phyloP scores from a whole-genome alignment of 257 asterid genomes.

The Cinchona pubescens region DNA sequence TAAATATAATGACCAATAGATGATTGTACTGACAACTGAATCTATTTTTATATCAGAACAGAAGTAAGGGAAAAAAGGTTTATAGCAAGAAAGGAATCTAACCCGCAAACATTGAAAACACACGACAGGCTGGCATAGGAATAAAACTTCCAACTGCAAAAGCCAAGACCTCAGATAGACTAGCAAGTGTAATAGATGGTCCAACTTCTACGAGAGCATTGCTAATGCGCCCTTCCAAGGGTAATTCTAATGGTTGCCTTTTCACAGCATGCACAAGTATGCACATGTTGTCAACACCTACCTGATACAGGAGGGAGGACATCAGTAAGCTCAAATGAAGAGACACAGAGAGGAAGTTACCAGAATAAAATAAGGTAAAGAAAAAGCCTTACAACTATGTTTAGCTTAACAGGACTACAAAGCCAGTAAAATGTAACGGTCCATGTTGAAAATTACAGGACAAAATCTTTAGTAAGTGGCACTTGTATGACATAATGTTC shows the following conservation, averaged over 20 bases:
- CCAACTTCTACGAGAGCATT: conserved; percentile 99
- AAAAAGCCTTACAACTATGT: not conserved
- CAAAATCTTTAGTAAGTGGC: not conserved
- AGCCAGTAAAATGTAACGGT: not conserved
- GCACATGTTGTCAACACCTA: conserved; percentile 99
- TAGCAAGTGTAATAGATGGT: conserved; percentile 95
- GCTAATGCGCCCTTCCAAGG: conserved; percentile 91
- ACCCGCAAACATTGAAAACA: conserved; percentile 99
- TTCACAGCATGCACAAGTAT: conserved; percentile 96
- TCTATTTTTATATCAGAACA: not conserved
- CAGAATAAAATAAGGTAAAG: not conserved
- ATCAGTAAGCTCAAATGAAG: not conserved
- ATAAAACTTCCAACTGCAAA: conserved; percentile 99
- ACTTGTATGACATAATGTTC: not conserved
- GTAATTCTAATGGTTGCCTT: conserved; percentile 86
- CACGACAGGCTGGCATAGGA: conserved; percentile 98
- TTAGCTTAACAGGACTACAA: not conserved
- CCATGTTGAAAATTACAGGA: not conserved
- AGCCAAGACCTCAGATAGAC: conserved; percentile 93
- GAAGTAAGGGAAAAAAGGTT: not conserved
- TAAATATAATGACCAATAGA: conserved; percentile 1
- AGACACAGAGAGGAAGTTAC: conserved; percentile 4
- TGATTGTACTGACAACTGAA: not conserved
- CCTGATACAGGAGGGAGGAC: conserved; percentile 46
- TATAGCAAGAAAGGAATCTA: conserved; percentile 18